These are phyloP conservation scores for Candida rishiriensis DNA, from an alignment of 805 yeast genomes.

Conservation along the genomic window DNA sequence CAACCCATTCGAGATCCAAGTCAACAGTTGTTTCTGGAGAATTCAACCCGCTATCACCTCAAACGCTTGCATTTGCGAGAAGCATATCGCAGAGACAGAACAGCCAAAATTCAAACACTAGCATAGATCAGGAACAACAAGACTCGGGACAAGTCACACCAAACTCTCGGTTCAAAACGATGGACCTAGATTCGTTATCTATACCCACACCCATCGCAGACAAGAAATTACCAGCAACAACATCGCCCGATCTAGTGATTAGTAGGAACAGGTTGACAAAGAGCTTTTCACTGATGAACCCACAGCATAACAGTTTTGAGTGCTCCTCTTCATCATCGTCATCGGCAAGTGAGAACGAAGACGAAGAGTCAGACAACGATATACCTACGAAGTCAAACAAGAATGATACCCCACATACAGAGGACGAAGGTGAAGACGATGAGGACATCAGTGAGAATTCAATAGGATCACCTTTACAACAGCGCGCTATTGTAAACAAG, in stretches of 20 bases:
- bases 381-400: not conserved
- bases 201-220: conserved; percentile 11
- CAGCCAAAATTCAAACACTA: not conserved
- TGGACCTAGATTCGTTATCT: conserved; percentile 11
- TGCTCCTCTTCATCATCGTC: conserved; percentile 11
- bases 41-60: not conserved
- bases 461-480: conserved; percentile 37
- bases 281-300: conserved; percentile 21
- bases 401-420: not conserved
- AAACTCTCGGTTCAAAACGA: conserved; percentile 6
- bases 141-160: conserved; percentile 7
- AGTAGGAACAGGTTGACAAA: conserved; percentile 16
- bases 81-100: not conserved
- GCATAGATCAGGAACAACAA: not conserved
- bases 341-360: conserved; percentile 17
- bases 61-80: not conserved
- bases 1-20: conserved; percentile 11
- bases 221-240: not conserved
- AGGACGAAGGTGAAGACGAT: conserved; percentile 8
- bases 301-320: conserved; percentile 17
- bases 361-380: conserved; percentile 3
- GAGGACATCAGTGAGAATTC: conserved; percentile 10
- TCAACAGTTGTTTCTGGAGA: conserved; percentile 6
- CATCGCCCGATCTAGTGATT: conserved; percentile 19
- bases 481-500: conserved; percentile 15